Percentiles rank a stretch among this genome's conserved stretches.
phyloP scores from a whole-genome alignment of 257 asterid species.

The Nicotiana tabacum region DNA sequence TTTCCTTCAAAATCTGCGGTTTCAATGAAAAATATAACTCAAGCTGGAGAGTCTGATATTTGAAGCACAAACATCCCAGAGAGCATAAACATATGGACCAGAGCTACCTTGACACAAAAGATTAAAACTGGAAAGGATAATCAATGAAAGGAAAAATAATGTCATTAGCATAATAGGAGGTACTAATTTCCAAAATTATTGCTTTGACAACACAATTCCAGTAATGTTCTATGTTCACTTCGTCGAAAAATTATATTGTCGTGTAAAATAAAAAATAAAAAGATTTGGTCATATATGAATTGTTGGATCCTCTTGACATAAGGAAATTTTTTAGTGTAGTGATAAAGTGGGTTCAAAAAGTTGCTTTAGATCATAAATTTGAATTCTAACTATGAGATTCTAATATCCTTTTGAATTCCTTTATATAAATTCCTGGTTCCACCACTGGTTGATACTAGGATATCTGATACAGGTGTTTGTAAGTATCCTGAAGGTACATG shows the following conservation, averaged over 20 bases:
- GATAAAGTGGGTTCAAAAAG: too few relatives aligned
- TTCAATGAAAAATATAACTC: neutral
- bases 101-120: neutral
- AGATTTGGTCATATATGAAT: too few relatives aligned
- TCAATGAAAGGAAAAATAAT: neutral
- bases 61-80: neutral
- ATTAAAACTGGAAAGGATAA: neutral
- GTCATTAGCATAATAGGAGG: too few relatives aligned
- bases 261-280: too few relatives aligned
- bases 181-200: neutral
- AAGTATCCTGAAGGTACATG: neutral
- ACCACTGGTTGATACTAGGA: neutral
- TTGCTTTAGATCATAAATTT: too few relatives aligned
- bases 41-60: neutral
- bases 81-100: neutral
- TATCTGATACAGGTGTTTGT: neutral
- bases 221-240: neutral
- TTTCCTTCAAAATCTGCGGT: slow-evolving; percentile 73
- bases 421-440: too few relatives aligned
- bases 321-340: too few relatives aligned
- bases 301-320: too few relatives aligned
- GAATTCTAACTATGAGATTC: too few relatives aligned
- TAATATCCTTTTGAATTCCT: too few relatives aligned
- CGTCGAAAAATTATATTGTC: too few relatives aligned
- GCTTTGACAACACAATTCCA: neutral